Evolutionary conservation across 2,329 filamentous ascomycete species (phyloP).

Genomic region (Colletotrichum acutatum): DNA sequence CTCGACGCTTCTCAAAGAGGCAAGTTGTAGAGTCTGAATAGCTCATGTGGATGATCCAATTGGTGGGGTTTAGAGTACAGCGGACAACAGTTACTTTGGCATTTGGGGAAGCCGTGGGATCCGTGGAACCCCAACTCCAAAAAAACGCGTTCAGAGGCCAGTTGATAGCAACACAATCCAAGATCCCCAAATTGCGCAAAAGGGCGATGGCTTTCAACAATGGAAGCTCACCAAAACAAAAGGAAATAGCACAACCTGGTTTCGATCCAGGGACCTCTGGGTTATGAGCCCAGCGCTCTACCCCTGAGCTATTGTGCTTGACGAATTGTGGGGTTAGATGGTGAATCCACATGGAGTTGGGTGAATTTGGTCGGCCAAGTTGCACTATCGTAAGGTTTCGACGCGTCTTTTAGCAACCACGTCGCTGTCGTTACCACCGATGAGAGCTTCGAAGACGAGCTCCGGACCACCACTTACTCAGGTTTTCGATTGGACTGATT

Average conservation of each 20-base stretch:
- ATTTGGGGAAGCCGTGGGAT: neutral
- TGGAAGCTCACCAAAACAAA: neutral
- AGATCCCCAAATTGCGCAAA: neutral
- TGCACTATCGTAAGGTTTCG: neutral
- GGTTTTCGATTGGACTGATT: no score
- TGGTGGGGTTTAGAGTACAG: neutral
- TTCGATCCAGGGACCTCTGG: conserved; percentile 8
- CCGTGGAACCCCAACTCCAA: neutral
- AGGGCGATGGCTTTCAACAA: neutral
- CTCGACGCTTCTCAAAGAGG: neutral
- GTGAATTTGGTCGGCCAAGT: neutral
- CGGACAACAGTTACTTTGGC: no score
- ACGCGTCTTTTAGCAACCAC: neutral
- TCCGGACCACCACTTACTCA: no score
- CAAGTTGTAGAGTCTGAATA: neutral
- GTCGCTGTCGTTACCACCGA: neutral
- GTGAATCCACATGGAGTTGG: neutral
- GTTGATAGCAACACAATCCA: neutral
- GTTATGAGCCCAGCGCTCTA: conserved; percentile 57
- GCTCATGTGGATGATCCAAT: neutral
- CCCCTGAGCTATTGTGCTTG: neutral
- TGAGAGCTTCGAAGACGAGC: neutral
- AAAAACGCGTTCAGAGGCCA: neutral
- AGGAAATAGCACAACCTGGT: neutral
- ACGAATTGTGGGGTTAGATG: neutral